phyloP scores from a whole-genome alignment of 2,329 filamentous ascomycete species.

The Myriosclerotinia curreyana region DNA sequence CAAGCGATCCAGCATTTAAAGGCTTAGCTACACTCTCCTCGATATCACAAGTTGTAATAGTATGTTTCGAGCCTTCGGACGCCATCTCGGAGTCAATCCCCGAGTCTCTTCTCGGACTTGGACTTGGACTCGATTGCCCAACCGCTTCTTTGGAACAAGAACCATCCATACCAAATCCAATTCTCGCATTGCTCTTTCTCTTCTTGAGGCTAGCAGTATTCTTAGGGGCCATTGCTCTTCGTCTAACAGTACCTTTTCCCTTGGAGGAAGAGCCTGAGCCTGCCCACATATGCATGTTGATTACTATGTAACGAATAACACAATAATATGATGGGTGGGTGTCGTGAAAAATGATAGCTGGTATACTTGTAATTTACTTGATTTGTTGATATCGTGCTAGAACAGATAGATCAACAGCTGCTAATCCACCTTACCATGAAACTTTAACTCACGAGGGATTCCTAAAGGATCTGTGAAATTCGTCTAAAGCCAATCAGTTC shows the following conservation, averaged over 20 bases:
- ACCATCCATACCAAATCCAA: constrained; percentile 1
- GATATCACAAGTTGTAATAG: not conserved
- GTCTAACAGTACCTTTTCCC: constrained; percentile 2
- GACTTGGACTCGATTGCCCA: not conserved
- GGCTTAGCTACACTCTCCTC: not conserved
- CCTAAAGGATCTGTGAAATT: not conserved
- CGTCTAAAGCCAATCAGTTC: not conserved
- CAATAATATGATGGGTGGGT: not conserved
- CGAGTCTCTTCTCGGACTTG: not conserved
- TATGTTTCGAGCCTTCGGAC: not conserved
- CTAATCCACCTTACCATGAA: not conserved
- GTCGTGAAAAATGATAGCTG: too few relatives aligned
- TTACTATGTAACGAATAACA: not conserved
- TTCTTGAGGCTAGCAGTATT: not conserved
- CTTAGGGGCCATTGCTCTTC: not conserved
- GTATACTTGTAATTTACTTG: too few relatives aligned
- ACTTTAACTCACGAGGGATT: too few relatives aligned
- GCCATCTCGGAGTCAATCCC: not conserved
- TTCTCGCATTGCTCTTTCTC: constrained; percentile 4
- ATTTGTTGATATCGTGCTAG: too few relatives aligned
- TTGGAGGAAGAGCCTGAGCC: constrained; percentile 3
- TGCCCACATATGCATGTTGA: constrained; percentile 15
- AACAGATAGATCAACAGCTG: not conserved
- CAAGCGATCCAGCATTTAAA: not conserved
- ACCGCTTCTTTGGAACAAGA: not conserved